Evolutionary conservation across 208 protist genomes (phyloP).

Genomic region (Trypanosoma avium): DNA sequence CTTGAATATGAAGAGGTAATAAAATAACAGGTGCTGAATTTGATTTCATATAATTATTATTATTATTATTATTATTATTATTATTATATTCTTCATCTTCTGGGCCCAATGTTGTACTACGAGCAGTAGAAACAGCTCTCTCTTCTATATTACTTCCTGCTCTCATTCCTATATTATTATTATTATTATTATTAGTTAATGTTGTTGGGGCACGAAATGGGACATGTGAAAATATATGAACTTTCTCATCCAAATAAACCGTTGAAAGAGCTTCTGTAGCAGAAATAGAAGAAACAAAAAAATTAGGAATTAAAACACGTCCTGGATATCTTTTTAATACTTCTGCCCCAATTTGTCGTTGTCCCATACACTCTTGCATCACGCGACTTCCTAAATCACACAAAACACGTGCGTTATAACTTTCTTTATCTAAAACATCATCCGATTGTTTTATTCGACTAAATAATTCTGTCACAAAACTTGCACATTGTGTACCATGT

Average conservation of each 20-base stretch:
- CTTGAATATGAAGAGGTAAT: background rate
- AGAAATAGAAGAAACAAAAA: conserved; percentile 43
- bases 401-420: conserved; percentile 50
- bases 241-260: conserved; percentile 44
- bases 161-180: background rate
- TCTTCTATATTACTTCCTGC: background rate
- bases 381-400: conserved; percentile 72
- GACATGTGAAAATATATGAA: conserved; percentile 45
- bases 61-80: background rate
- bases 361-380: conserved; percentile 59
- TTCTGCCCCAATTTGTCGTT: conserved; percentile 53
- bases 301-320: conserved; percentile 57
- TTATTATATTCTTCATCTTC: no score
- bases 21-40: background rate
- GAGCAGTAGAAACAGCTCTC: background rate
- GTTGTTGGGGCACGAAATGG: conserved; percentile 42
- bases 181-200: conserved; percentile 7
- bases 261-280: conserved; percentile 33
- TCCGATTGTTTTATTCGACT: conserved; percentile 70
- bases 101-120: no score
- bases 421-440: conserved; percentile 52
- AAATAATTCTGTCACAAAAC: conserved; percentile 75
- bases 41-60: background rate
- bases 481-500: conserved; percentile 56
- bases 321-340: conserved; percentile 70